A percentile compares a stretch with the other conserved stretches of the same genome.
phyloP scores from a whole-genome alignment of 441 rosid species.

The Euphorbia corollata region DNA sequence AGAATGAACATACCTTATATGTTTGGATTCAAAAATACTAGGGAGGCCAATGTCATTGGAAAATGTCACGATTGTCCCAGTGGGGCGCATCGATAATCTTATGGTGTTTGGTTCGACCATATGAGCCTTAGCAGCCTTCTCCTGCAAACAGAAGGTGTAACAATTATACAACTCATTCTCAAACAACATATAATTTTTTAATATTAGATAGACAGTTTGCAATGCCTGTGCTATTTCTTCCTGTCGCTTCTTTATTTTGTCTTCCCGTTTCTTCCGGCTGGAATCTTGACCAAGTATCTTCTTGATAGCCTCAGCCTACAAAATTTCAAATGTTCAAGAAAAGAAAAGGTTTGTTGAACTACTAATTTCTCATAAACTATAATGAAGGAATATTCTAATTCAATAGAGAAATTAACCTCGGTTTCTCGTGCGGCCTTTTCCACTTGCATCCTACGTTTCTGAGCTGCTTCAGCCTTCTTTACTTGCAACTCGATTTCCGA shows the following conservation, averaged over 20 bases:
- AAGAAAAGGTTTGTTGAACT: neutral
- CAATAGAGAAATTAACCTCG: conserved; percentile 47
- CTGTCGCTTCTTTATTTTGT: conserved; percentile 62
- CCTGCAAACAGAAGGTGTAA: conserved; percentile 37
- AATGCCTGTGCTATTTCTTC: conserved; percentile 83
- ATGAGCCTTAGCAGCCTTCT: conserved; percentile 60
- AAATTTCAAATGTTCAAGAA: conserved; percentile 1
- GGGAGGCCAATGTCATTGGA: conserved; percentile 71
- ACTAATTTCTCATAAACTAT: too few species aligned
- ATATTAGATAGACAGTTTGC: neutral
- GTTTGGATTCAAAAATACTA: conserved; percentile 49
- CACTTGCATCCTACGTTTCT: conserved; percentile 77
- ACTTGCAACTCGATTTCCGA: conserved; percentile 71
- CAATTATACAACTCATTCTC: conserved; percentile 4
- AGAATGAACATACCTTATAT: conserved; percentile 37
- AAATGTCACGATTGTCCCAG: conserved; percentile 71
- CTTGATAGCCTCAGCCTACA: conserved; percentile 80
- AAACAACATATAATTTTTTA: neutral
- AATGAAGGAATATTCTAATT: conserved; percentile 6
- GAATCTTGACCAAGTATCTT: conserved; percentile 97
- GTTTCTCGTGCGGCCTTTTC: conserved; percentile 85
- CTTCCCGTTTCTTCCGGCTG: conserved; percentile 79
- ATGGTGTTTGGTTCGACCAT: conserved; percentile 41
- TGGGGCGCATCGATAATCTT: conserved; percentile 62
- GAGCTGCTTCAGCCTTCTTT: conserved; percentile 87